Base-by-base conservation (phyloP, 257 asterid genomes). In the Solanum neorickii region DNA sequence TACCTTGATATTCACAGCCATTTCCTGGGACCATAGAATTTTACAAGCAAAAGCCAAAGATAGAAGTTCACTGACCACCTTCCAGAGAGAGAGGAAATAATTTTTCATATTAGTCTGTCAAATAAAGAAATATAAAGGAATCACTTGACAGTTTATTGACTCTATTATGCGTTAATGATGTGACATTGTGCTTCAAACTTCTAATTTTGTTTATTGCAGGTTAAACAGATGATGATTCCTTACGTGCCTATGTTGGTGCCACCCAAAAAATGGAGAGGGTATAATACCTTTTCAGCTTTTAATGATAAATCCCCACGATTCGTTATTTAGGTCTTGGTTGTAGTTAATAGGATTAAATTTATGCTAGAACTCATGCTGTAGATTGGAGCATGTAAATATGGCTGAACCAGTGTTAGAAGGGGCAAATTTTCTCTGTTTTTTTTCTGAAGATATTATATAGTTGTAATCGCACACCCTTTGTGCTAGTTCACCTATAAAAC, bases 211-310 rank as follows among this genome's bases (percentile, higher is more conserved):
- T 37, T 73, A 13, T 75, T 92, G 93, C 98, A 97, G 99, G 95
- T 93, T 88, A 94, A 86, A 89, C 98, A 95, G 87, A 93, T 92
- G 94, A 89, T 92, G 77, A 93, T 97, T 90, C 98, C 98, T 65
- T 95, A 97, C 82, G 95, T 97, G 86, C 99, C 99, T 15, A 97
- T 97, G 99, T 91, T 97, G 94, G 98, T 97, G 89, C 98, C 99
- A 85, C 99, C 99, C 21, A 95, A 89, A 91, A 97, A 93, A 89
- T 97, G 99, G 99, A 94, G 89, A 92, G 98, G 99, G 99, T 97
- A 93, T 85, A 86, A 77, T 84, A 5, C 87, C 39, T 47, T 80
- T 47, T 80, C 69, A 80, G 69, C 69, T 49, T 18, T 80, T 80
- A 29, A 7, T 18, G 69, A 80, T 47, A 47, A 29, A 14, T 18